A percentile compares a stretch with the other conserved stretches of the same genome.
Evolutionary conservation across 805 yeast genomes (phyloP).

Genomic region (Cyberlindnera lachancei): DNA sequence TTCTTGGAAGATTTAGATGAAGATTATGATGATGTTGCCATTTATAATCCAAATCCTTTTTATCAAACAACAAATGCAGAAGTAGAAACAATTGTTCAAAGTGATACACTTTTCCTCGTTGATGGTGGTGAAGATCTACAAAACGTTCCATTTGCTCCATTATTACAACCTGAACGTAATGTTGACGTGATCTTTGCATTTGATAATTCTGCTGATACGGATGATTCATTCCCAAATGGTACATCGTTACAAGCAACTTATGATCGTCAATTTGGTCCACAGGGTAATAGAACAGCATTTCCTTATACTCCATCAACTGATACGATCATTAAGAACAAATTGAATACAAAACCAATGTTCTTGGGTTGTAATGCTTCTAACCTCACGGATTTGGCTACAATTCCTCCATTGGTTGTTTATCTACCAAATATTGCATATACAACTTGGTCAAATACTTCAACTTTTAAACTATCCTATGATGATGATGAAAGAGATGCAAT

Average conservation of each 20-base stretch:
- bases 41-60: constrained; percentile 69
- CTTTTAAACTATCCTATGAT: constrained; percentile 57
- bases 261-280: constrained; percentile 46
- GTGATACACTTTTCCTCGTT: constrained; percentile 43
- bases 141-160: constrained; percentile 57
- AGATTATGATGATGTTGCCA: constrained; percentile 60
- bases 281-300: constrained; percentile 53
- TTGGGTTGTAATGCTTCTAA: constrained; percentile 66
- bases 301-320: constrained; percentile 72
- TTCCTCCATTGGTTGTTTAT: constrained; percentile 71
- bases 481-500: constrained; percentile 50
- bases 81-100: constrained; percentile 29
- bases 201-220: constrained; percentile 62
- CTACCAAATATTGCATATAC: constrained; percentile 67
- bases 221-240: constrained; percentile 60
- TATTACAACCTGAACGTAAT: constrained; percentile 49
- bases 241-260: constrained; percentile 45
- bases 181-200: constrained; percentile 60
- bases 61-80: constrained; percentile 33
- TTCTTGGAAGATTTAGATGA: constrained; percentile 40
- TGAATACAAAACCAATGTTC: constrained; percentile 69
- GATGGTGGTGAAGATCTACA: constrained; percentile 72
- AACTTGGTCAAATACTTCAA: constrained; percentile 61
- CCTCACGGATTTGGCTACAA: constrained; percentile 40
- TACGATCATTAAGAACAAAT: constrained; percentile 49